These are phyloP conservation scores for Pythium diclinum DNA, from an alignment of 352 stramenopile species.

Conservation along the genomic window DNA sequence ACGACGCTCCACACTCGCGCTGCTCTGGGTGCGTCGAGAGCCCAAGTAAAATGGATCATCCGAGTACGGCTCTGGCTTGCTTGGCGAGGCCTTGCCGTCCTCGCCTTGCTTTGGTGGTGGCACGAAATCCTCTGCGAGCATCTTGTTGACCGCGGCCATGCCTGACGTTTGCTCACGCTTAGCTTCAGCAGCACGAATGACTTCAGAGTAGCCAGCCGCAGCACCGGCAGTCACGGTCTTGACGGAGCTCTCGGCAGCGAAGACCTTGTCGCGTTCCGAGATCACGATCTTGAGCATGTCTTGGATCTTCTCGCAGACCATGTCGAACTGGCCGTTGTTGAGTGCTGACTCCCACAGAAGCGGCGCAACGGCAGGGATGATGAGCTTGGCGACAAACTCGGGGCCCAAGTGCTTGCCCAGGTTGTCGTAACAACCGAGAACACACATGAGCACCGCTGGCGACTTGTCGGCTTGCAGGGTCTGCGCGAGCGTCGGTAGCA, in stretches of 20 bases:
- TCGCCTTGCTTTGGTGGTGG: conserved; percentile 36
- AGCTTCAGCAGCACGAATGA: conserved; percentile 59
- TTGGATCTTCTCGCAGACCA: conserved; percentile 85
- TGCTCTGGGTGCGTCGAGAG: conserved; percentile 49
- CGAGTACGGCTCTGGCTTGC: conserved; percentile 64
- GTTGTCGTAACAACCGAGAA: conserved; percentile 86
- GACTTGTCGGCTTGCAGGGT: conserved; percentile 80
- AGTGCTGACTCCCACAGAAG: conserved; percentile 76
- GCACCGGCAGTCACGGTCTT: conserved; percentile 56
- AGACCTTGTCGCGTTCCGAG: conserved; percentile 73
- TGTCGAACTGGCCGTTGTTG: conserved; percentile 82
- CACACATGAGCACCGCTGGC: conserved; percentile 84
- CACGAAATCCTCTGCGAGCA: conserved; percentile 79
- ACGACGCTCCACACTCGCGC: conserved; percentile 30
- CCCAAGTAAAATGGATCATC: conserved; percentile 77
- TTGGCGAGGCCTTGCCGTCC: conserved; percentile 11
- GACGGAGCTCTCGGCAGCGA: conserved; percentile 68
- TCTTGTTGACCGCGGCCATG: conserved; percentile 69
- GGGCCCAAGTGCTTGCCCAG: conserved; percentile 83
- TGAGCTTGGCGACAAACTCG: conserved; percentile 80
- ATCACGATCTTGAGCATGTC: conserved; percentile 89
- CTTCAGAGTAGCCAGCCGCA: conserved; percentile 64
- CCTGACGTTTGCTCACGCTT: conserved; percentile 63
- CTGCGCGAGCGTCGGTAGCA: conserved; percentile 70
- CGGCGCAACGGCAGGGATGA: conserved; percentile 76